phyloP scores from a whole-genome alignment of 768 basidiomycete genomes.

The Lentinula raphanica region DNA sequence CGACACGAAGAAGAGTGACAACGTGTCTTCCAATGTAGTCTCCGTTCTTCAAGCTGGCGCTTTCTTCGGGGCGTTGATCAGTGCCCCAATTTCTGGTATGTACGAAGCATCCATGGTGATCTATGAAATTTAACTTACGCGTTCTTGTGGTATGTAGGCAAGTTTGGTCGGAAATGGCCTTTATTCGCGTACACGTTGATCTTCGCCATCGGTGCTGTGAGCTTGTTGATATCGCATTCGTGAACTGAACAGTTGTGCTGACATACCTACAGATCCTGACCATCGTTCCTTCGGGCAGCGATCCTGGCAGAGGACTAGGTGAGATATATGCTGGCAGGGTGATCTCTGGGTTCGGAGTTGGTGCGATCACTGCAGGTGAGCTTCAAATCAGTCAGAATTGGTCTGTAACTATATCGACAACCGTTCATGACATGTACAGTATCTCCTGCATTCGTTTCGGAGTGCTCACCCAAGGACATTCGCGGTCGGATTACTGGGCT shows the following conservation, averaged over 20 bases:
- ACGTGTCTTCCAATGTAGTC: constrained; percentile 53
- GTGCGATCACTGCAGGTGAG: constrained; percentile 46
- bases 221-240: constrained; percentile 9
- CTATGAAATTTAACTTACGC: neutral
- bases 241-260: neutral
- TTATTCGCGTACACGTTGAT: constrained; percentile 41
- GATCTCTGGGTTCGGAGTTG: constrained; percentile 57
- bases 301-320: constrained; percentile 32
- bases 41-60: constrained; percentile 65
- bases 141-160: constrained; percentile 22
- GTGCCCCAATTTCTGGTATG: constrained; percentile 44
- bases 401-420: neutral
- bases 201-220: constrained; percentile 49
- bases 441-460: constrained; percentile 63
- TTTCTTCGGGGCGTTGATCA: constrained; percentile 57
- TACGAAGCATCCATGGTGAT: neutral
- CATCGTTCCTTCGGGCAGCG: constrained; percentile 41
- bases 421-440: constrained; percentile 27
- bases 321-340: constrained; percentile 62
- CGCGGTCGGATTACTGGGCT: constrained; percentile 63
- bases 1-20: constrained; percentile 23
- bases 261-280: constrained; percentile 50
- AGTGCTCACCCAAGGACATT: constrained; percentile 63
- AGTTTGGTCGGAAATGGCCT: constrained; percentile 44
- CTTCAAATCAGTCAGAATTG: constrained; percentile 47